Evolutionary conservation across 208 protist genomes (phyloP).

Genomic region (Angomonas deanei): DNA sequence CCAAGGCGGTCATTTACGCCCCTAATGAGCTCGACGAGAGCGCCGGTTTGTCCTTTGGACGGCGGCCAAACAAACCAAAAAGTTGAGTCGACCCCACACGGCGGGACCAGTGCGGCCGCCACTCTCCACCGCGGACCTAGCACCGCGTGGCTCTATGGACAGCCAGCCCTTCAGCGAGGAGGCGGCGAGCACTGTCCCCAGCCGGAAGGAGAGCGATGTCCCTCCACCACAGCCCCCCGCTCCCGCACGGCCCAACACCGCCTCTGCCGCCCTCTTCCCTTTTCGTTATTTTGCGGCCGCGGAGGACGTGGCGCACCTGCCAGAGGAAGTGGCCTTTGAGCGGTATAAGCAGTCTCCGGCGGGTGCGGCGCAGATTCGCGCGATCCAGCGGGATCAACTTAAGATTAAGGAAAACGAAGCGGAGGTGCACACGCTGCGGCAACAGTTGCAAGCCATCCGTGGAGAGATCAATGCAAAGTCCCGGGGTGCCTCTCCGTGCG

Average conservation of each 20-base stretch:
- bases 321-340: slow-evolving; percentile 49
- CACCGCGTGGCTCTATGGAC: background rate
- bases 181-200: too few species aligned
- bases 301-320: background rate
- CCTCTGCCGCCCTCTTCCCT: background rate
- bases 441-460: background rate
- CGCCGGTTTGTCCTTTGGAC: slow-evolving; percentile 33
- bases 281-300: background rate
- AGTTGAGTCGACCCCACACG: background rate
- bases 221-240: background rate
- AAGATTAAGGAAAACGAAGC: slow-evolving; percentile 15
- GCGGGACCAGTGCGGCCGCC: background rate
- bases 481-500: background rate
- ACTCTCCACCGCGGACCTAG: background rate
- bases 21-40: slow-evolving; percentile 25
- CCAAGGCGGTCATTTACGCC: slow-evolving; percentile 8
- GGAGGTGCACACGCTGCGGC: slow-evolving; percentile 10
- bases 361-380: slow-evolving; percentile 16
- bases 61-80: background rate
- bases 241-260: background rate
- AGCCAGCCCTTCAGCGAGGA: too few species aligned
- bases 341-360: slow-evolving; percentile 44
- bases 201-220: background rate
- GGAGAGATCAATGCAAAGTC: slow-evolving; percentile 4
- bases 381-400: slow-evolving; percentile 19